Percentiles rank a stretch among this genome's conserved stretches.
phyloP scores from a whole-genome alignment of 306 rosid genomes.

The Cicer judaicum region DNA sequence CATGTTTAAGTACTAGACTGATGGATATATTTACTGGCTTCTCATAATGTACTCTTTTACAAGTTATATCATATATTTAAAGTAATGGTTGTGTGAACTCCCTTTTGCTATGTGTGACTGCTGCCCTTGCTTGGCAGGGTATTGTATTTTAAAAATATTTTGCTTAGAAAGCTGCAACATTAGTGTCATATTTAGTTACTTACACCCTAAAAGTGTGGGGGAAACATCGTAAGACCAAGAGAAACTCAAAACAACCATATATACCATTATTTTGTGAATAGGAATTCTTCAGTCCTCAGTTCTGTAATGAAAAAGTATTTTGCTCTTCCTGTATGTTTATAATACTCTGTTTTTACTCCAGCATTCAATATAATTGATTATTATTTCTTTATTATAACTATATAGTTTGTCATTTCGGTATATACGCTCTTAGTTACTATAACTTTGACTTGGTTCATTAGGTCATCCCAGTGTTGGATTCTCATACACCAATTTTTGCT shows the following conservation, averaged over 20 bases:
- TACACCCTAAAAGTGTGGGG: not conserved
- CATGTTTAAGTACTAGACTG: not conserved
- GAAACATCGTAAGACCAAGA: conserved; percentile 1
- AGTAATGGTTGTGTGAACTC: conserved; percentile 12
- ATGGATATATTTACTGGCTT: conserved; percentile 8
- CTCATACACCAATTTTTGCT: conserved; percentile 84
- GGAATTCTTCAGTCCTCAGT: conserved; percentile 22
- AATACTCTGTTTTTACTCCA: not conserved
- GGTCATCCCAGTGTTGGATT: conserved; percentile 93
- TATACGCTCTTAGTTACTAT: conserved; percentile 27
- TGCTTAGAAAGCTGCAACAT: not conserved
- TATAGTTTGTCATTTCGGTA: conserved; percentile 30
- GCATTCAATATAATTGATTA: conserved; percentile 20
- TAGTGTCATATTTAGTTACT: not conserved
- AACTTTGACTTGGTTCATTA: conserved; percentile 44
- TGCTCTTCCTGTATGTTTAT: conserved; percentile 1
- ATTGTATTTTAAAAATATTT: not conserved
- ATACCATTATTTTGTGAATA: conserved; percentile 16
- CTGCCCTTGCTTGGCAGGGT: not conserved
- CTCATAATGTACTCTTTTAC: not conserved
- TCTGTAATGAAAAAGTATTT: not conserved
- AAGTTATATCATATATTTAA: not conserved
- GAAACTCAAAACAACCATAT: conserved; percentile 19
- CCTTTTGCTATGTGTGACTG: not conserved
- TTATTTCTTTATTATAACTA: conserved; percentile 12